A percentile compares a stretch with the other conserved stretches of the same genome.
Conservation (phyloP, 331 rosid genomes). For the Malus hybrid region DNA sequence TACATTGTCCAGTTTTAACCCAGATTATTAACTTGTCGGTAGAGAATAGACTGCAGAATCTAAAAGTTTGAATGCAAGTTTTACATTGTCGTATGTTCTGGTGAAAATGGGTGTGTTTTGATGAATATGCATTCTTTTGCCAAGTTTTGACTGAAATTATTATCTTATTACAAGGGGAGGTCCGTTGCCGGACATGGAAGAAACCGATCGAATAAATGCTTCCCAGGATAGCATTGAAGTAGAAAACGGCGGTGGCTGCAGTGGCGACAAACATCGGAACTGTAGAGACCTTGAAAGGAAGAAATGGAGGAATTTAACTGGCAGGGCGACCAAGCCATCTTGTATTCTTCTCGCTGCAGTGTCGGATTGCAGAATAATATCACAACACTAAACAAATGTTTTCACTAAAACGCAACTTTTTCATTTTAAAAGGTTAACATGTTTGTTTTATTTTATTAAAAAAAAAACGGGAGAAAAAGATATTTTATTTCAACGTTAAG, state of each 20-base stretch:
- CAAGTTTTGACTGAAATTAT: background rate
- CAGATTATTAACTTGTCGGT: background rate
- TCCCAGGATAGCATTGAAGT: conserved; percentile 12
- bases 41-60: background rate
- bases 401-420: background rate
- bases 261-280: background rate
- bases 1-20: background rate
- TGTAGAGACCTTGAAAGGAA: conserved; percentile 18
- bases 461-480: too few species aligned
- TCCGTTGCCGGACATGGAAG: background rate
- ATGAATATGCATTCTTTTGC: background rate
- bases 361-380: background rate
- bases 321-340: conserved; percentile 12
- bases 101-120: background rate
- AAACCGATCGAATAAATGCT: conserved; percentile 8
- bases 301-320: conserved; percentile 23
- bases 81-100: background rate
- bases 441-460: too few species aligned
- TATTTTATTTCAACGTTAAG: too few species aligned
- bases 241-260: background rate
- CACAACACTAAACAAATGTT: background rate
- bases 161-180: background rate
- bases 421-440: too few species aligned
- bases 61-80: background rate
- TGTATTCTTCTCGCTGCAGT: background rate